Evolutionary conservation across 352 stramenopile genomes (phyloP).

Genomic region (Pythium aristosporum): DNA sequence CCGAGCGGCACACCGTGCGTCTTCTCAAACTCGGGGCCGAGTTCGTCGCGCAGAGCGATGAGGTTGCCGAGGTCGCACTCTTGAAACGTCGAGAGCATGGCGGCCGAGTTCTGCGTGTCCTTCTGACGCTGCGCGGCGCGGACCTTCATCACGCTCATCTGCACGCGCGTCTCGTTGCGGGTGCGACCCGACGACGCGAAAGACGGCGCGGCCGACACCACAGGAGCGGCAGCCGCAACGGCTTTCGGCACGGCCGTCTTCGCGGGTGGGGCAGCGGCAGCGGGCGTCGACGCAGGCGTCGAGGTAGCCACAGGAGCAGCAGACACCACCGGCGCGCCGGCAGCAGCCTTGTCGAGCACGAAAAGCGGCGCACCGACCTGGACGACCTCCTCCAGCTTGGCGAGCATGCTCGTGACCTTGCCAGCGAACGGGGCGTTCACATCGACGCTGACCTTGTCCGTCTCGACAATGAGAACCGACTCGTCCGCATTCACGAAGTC

Average conservation of each 20-base stretch:
- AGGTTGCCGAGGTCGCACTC: conserved; percentile 97
- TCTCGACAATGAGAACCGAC: conserved; percentile 97
- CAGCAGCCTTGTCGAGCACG: conserved; percentile 85
- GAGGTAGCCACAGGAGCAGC: conserved; percentile 24
- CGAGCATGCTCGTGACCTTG: conserved; percentile 91
- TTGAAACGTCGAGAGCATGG: conserved; percentile 99
- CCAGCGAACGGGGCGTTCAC: conserved; percentile 91
- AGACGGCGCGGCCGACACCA: conserved; percentile 14
- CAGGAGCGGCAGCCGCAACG: conserved; percentile 21
- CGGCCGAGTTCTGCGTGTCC: conserved; percentile 97
- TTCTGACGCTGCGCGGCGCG: conserved; percentile 96
- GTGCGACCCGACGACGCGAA: conserved; percentile 35
- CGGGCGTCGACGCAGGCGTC: conserved; percentile 26
- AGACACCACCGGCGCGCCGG: conserved; percentile 13
- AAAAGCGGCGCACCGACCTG: conserved; percentile 93
- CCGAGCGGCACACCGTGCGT: conserved; percentile 97
- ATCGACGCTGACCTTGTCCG: conserved; percentile 96
- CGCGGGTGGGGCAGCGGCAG: conserved; percentile 17
- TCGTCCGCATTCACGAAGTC: conserved; percentile 96
- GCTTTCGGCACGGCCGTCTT: conserved; percentile 33
- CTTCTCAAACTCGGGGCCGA: conserved; percentile 94
- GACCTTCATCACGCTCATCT: conserved; percentile 97
- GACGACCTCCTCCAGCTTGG: conserved; percentile 95
- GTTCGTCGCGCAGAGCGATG: conserved; percentile 91
- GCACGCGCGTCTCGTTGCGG: conserved; percentile 73